These are phyloP conservation scores for Debaryomyces fabryi DNA, from an alignment of 1,139 yeast species.

Conservation along the genomic window DNA sequence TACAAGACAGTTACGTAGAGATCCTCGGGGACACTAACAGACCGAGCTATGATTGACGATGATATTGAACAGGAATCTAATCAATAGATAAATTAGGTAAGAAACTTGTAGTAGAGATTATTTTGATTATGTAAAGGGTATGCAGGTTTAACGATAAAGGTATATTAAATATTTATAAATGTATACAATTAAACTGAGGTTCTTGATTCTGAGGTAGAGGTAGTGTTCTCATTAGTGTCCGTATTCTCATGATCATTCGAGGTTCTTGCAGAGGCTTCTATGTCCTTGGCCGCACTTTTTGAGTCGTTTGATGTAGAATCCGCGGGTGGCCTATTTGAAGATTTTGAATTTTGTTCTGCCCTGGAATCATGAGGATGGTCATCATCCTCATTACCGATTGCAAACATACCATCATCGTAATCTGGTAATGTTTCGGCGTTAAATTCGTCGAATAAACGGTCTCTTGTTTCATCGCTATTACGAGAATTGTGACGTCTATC, in stretches of 20 bases:
- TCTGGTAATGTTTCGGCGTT: constrained; percentile 43
- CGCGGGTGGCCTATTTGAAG: neutral
- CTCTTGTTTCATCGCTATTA: constrained; percentile 38
- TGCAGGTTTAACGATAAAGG: neutral
- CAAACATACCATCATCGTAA: constrained; percentile 47
- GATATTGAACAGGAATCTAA: neutral
- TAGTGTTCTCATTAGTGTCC: neutral
- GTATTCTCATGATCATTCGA: neutral
- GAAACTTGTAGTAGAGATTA: neutral
- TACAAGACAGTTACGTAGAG: neutral
- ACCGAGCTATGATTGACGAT: neutral
- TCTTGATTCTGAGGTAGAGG: neutral
- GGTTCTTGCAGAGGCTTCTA: neutral
- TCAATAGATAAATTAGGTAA: neutral
- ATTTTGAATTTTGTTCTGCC: constrained; percentile 1
- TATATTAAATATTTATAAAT: neutral
- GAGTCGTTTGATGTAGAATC: neutral
- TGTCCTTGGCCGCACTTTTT: neutral
- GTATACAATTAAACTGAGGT: neutral
- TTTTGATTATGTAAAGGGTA: neutral
- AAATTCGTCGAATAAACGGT: constrained; percentile 43
- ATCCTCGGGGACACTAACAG: neutral
- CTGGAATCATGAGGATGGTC: constrained; percentile 9
- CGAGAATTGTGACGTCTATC: constrained; percentile 19
- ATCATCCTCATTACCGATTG: constrained; percentile 46